Evolutionary conservation across 495 filamentous ascomycete species (phyloP).

Genomic region (Penicillium parvum): DNA sequence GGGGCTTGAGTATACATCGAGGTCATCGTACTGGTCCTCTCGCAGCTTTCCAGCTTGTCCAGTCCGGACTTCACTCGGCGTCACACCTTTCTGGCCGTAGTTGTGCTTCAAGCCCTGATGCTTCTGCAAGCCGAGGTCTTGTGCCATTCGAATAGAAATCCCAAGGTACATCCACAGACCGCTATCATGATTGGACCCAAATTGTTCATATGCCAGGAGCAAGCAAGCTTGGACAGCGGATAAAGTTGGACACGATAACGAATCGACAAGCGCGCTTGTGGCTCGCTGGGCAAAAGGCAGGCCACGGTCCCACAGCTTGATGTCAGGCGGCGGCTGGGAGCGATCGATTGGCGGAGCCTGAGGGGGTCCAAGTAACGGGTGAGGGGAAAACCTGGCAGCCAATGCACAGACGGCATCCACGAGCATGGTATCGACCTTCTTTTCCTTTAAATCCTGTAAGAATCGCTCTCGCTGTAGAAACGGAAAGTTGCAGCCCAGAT

Average conservation of each 20-base stretch:
- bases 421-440: conserved; percentile 77
- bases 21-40: conserved; percentile 41
- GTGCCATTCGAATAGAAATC: conserved; percentile 78
- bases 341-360: conserved; percentile 48
- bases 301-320: conserved; percentile 51
- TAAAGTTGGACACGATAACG: conserved; percentile 72
- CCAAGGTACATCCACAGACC: conserved; percentile 89
- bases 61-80: conserved; percentile 48
- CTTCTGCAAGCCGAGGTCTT: conserved; percentile 79
- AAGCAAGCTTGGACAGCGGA: conserved; percentile 75
- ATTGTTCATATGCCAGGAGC: conserved; percentile 79
- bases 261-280: conserved; percentile 67
- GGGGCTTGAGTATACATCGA: conserved; percentile 24
- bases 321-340: conserved; percentile 29
- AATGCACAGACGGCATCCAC: conserved; percentile 80
- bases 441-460: conserved; percentile 65
- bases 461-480: conserved; percentile 70
- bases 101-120: conserved; percentile 68
- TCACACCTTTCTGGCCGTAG: conserved; percentile 51
- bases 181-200: conserved; percentile 80
- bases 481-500: conserved; percentile 77
- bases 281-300: conserved; percentile 74
- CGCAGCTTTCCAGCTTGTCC: conserved; percentile 40
- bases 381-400: conserved; percentile 73
- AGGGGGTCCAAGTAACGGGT: conserved; percentile 56